Base-by-base conservation (phyloP, 768 basidiomycete species). In the Psilocybe tampanensis region DNA sequence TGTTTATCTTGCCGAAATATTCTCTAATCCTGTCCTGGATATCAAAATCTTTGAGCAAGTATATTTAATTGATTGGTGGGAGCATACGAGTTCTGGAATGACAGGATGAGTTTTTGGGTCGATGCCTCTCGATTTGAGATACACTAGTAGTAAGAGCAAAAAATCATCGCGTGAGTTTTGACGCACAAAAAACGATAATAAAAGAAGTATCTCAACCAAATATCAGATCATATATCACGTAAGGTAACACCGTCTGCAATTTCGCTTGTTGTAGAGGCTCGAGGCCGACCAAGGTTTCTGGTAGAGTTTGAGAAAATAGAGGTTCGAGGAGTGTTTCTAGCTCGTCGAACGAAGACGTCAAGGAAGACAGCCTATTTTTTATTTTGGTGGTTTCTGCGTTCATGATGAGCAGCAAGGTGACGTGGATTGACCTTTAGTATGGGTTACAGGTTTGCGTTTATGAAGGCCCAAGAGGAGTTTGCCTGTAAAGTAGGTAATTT, bases 1-100 rank as follows among this genome's bases (percentile, higher is more conserved):
- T 76, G 58, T 85, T 80, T 52, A 94, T 89, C 67, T 94, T 95
- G 59, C 85, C 84, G 73, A 94, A 94, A 71, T 95, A 94, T 59
- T 85, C 78, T 24, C 84, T 81, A 11, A 94, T 80, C 65, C 92
- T 81, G 60, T 89, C 87, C 92, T 92, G 59, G 8, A 26, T 51
- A 34, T 26, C 15, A 5, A 17, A 12, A 26, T 47, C 41, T 33
- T 15, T 48, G 43, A 18, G 29, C 9, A 29, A 8, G 43, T 8
- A 11, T 52, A 54, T 47, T 7, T 29, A 19, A 42, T 44, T 24
- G 56, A 33, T 55, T 13, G 41, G 22, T 48, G 19, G 12, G 19
- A 22, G 64, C 80, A 44, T 61, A 86, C 87, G 55, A 91, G 79
- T 68, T 94, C 92, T n/a, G 76, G 70, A 23, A 92, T 72, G 52